Conservation (phyloP, 2,329 filamentous ascomycete genomes). For the Penicillium crustosum region DNA sequence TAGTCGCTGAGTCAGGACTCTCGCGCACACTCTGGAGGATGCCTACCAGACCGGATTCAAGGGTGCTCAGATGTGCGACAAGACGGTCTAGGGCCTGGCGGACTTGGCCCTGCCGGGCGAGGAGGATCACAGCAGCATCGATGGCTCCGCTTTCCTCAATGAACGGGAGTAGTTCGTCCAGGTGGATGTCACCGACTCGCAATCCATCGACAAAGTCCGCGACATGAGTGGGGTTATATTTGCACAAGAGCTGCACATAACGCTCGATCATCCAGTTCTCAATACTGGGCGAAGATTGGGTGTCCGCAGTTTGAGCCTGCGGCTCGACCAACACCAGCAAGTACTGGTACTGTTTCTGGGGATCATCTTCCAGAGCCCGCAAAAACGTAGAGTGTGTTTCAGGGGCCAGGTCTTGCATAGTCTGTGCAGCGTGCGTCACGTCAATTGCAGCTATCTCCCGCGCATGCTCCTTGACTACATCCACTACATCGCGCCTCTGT, state of each 20-base stretch:
- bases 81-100: constrained; percentile 81
- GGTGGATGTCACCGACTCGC: constrained; percentile 72
- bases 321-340: constrained; percentile 74
- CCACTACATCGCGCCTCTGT: constrained; percentile 70
- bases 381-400: constrained; percentile 68
- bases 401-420: constrained; percentile 61
- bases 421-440: constrained; percentile 63
- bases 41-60: constrained; percentile 75
- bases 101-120: constrained; percentile 84
- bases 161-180: constrained; percentile 77
- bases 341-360: constrained; percentile 72
- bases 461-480: constrained; percentile 65
- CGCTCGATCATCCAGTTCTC: constrained; percentile 70
- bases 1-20: constrained; percentile 56
- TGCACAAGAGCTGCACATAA: constrained; percentile 90
- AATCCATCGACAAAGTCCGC: constrained; percentile 78
- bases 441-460: constrained; percentile 66
- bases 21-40: constrained; percentile 64
- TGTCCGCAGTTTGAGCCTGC: constrained; percentile 39
- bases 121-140: constrained; percentile 86
- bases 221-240: constrained; percentile 76
- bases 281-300: constrained; percentile 30
- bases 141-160: constrained; percentile 89
- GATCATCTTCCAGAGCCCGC: constrained; percentile 59
- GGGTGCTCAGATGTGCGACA: constrained; percentile 72